Evolutionary conservation across 148 eudicot species (phyloP).

Genomic region (Linanthus parryae): DNA sequence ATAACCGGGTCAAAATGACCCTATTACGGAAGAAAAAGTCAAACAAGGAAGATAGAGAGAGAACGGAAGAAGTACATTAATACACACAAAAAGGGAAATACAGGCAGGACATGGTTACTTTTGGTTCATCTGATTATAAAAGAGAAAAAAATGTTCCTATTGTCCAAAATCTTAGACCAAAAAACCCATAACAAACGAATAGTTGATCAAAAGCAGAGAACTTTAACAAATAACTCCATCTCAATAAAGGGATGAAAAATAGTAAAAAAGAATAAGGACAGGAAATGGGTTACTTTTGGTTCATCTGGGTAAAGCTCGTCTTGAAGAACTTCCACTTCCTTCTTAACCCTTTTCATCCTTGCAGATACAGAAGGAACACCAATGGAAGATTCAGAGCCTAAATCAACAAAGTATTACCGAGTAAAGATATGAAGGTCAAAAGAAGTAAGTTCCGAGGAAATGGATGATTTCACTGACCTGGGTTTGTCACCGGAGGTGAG

Average conservation of each 20-base stretch:
- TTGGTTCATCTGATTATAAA: too few relatives aligned
- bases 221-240: too few relatives aligned
- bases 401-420: not conserved
- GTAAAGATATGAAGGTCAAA: not conserved
- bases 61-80: too few relatives aligned
- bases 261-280: not conserved
- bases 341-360: constrained; percentile 13
- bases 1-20: too few relatives aligned
- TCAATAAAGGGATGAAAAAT: not conserved
- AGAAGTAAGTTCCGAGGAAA: not conserved
- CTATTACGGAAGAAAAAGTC: too few relatives aligned
- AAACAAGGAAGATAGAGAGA: too few relatives aligned
- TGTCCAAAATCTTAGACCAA: too few relatives aligned
- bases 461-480: constrained; percentile 8
- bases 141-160: too few relatives aligned
- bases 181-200: too few relatives aligned
- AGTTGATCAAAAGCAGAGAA: too few relatives aligned
- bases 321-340: constrained; percentile 1
- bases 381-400: constrained; percentile 7
- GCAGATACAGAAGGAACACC: constrained; percentile 4
- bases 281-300: constrained; percentile 3
- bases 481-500: not conserved
- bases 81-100: too few relatives aligned
- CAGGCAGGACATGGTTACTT: too few relatives aligned
- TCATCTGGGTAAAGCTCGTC: constrained; percentile 8